Evolutionary conservation across 306 rosid genomes (phyloP), one percentile per base, ranked within the genome.

Genomic region (Leucaena leucocephala): DNA sequence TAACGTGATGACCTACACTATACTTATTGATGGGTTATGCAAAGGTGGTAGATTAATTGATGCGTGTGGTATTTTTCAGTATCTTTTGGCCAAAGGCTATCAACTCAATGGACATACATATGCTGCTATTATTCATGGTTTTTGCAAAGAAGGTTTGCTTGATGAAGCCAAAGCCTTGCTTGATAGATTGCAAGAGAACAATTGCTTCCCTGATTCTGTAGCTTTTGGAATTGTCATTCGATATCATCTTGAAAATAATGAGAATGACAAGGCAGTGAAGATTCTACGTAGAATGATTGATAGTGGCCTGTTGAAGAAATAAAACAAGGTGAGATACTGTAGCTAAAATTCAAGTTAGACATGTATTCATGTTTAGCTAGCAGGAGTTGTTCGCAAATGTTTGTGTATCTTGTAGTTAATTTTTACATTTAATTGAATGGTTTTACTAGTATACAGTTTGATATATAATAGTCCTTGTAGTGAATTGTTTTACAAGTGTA

Each of bases 21-120:
- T 17, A 66, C 34, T 35, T 27, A 74, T 78, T 36, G 71, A 78
- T 74, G 77, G 82, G 42, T 52, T 84, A 22, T 77, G 44, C 78
- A 77, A 34, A 43, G 52, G 40, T 52, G 21, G 40, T 50, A 74
- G 43, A 43, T 42, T 8, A 43, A 43, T 7, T 7, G 11, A 43
- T 43, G 10, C 63, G 0, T 46, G 4, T 0, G 16, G 2, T 1
- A 10, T 46, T 46, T 46, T 46, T 46, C 52, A 3, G 5, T 46
- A 46, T 13, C 54, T 48, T 48, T 48, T 48, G n/a, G 6, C 6
- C n/a, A 13, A 14, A 3, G 54, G 54, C 4, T 48, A 48, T 48
- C 54, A 48, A 3, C n/a, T 48, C 14, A 2, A 48, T 48, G 54
- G 14, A 1, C 5, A 48, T 3, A 6, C n/a, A 3, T 48, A 48